Conservation (phyloP, 768 basidiomycete species). For the Psilocybe sp. region DNA sequence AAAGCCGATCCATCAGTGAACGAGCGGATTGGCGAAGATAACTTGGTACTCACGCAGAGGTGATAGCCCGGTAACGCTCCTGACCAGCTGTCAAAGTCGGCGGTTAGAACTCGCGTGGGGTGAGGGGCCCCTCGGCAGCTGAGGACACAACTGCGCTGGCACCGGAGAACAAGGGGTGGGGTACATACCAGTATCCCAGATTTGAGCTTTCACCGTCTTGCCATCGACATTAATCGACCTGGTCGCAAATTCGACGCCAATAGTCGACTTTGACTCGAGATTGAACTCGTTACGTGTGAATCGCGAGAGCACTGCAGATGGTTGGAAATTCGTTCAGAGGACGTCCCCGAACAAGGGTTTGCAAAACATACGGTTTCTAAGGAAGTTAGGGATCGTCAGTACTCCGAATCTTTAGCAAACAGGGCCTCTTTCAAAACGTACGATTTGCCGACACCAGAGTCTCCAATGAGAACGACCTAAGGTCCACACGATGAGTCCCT, state of each 20-base stretch:
- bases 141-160: constrained; percentile 7
- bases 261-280: constrained; percentile 97
- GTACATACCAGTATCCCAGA: constrained; percentile 94
- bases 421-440: constrained; percentile 44
- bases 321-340: constrained; percentile 2
- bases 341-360: not conserved
- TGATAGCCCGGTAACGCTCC: constrained; percentile 96
- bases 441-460: constrained; percentile 99
- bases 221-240: constrained; percentile 93
- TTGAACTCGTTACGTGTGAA: constrained; percentile 99
- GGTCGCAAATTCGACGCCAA: constrained; percentile 98
- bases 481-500: constrained; percentile 9
- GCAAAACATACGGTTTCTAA: constrained; percentile 59
- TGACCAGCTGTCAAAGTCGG: constrained; percentile 72
- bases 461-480: constrained; percentile 94
- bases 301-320: constrained; percentile 85
- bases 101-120: constrained; percentile 2
- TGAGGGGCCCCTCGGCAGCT: not conserved
- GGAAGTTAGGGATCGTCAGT: constrained; percentile 5
- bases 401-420: constrained; percentile 1
- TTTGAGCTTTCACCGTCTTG: constrained; percentile 97
- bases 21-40: constrained; percentile 1
- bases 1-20: not conserved
- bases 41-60: constrained; percentile 73
- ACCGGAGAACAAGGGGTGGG: constrained; percentile 5